Percentiles rank a stretch among this genome's conserved stretches.
phyloP scores from a whole-genome alignment of 495 filamentous ascomycete genomes.

The Rostrohypoxylon terebratum region DNA sequence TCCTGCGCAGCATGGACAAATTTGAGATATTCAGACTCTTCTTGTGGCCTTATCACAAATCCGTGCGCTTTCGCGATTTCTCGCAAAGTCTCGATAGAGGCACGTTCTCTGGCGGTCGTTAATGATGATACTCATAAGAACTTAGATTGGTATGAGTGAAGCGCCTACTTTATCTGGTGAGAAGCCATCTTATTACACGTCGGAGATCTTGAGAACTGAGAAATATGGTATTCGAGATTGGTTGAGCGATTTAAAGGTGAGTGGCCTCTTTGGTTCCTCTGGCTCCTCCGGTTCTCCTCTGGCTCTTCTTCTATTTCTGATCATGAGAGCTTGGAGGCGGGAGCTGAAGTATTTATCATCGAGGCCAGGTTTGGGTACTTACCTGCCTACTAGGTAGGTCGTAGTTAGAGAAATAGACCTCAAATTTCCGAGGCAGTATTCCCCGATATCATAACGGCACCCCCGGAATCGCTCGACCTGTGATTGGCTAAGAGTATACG shows the following conservation, averaged over 20 bases:
- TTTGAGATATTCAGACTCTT: constrained; percentile 32
- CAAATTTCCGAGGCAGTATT: background rate
- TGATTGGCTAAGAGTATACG: constrained; percentile 35
- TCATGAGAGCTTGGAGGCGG: background rate
- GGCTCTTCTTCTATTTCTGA: background rate
- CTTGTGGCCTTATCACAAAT: constrained; percentile 32
- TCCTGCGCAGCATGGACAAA: constrained; percentile 23
- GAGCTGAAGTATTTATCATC: constrained; percentile 27
- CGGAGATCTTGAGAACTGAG: background rate
- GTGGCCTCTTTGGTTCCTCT: too few species aligned
- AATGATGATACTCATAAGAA: background rate
- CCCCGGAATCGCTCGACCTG: background rate
- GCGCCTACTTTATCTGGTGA: constrained; percentile 11
- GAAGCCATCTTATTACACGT: constrained; percentile 16
- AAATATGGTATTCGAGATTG: background rate
- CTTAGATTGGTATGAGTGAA: background rate
- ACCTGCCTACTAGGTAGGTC: background rate
- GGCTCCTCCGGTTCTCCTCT: too few species aligned
- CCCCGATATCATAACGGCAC: background rate
- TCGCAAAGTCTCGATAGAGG: constrained; percentile 25
- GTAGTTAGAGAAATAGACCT: background rate
- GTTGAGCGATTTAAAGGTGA: background rate
- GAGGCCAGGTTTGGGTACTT: background rate
- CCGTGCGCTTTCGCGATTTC: constrained; percentile 30
- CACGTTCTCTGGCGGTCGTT: background rate